Conservation (phyloP, 2,329 filamentous ascomycete genomes). For the Fusarium incarnatum region DNA sequence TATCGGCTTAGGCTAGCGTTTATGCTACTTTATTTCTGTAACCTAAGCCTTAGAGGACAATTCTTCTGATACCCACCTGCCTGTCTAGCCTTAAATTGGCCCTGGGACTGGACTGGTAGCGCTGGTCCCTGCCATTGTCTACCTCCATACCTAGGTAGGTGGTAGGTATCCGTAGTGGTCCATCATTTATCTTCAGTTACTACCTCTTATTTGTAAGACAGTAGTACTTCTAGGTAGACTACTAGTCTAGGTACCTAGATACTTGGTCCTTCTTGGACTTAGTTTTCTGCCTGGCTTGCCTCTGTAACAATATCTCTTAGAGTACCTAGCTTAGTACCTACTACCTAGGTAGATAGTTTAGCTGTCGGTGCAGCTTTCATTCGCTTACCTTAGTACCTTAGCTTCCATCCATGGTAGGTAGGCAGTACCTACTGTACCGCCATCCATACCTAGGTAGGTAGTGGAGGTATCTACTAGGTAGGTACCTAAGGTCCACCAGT, state of each 20-base stretch:
- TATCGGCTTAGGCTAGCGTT: too few relatives aligned
- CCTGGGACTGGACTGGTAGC: slow-evolving; percentile 11
- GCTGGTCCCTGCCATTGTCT: slow-evolving; percentile 5
- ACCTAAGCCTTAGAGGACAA: too few relatives aligned
- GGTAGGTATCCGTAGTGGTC: background rate
- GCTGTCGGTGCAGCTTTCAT: slow-evolving; percentile 13
- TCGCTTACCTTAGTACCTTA: background rate
- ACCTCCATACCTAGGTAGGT: too few relatives aligned
- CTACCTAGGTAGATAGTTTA: background rate
- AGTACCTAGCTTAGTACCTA: too few relatives aligned
- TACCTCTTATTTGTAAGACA: too few relatives aligned
- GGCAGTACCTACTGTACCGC: too few relatives aligned
- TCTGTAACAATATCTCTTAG: background rate
- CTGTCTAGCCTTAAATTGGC: slow-evolving; percentile 1
- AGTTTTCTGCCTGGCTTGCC: slow-evolving; percentile 37
- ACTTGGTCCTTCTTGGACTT: slow-evolving; percentile 16
- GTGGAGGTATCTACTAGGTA: background rate
- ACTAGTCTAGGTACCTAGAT: background rate
- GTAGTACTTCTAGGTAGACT: background rate
- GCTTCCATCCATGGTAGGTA: background rate
- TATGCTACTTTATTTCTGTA: too few relatives aligned
- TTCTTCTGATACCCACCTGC: too few relatives aligned
- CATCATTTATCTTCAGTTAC: background rate
- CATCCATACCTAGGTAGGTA: too few relatives aligned
- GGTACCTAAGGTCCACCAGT: background rate